A percentile compares a stretch with the other conserved stretches of the same genome.
Evolutionary conservation across 306 rosid genomes (phyloP).

Genomic region (Castanospermum australe): DNA sequence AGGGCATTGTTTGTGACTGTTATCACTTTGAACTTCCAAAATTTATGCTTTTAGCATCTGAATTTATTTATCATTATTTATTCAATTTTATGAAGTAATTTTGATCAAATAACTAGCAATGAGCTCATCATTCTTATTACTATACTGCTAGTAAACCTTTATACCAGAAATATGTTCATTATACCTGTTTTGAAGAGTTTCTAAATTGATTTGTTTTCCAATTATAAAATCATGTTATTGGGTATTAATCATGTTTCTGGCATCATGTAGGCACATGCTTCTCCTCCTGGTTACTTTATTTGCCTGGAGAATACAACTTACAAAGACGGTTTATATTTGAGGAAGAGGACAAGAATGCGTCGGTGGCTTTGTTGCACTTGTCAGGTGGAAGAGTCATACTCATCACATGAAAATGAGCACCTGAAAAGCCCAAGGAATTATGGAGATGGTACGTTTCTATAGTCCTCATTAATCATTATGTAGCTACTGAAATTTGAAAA

Average conservation of each 20-base stretch:
- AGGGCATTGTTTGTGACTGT: too few species aligned
- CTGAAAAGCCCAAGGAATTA: constrained; percentile 74
- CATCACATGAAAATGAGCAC: constrained; percentile 70
- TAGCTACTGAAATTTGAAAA: not conserved
- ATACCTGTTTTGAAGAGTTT: not conserved
- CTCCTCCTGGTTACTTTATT: constrained; percentile 72
- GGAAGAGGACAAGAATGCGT: constrained; percentile 83
- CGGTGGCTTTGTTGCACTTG: constrained; percentile 92
- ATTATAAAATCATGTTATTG: not conserved
- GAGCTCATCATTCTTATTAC: not conserved
- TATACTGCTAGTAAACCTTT: not conserved
- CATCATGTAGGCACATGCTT: constrained; percentile 67
- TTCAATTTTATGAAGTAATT: not conserved
- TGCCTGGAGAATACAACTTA: constrained; percentile 42
- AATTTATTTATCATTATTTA: not conserved
- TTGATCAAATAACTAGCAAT: not conserved
- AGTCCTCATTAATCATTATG: not conserved
- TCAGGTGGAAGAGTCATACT: constrained; percentile 78
- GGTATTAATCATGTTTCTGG: constrained; percentile 8
- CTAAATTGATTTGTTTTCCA: not conserved
- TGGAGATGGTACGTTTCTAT: constrained; percentile 62
- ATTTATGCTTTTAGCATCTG: not conserved
- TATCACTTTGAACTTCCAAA: not conserved
- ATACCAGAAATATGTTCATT: not conserved
- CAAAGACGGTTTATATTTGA: constrained; percentile 51